Evolutionary conservation across 2,329 filamentous ascomycete genomes (phyloP).

Genomic region (Ilyonectria sp.): DNA sequence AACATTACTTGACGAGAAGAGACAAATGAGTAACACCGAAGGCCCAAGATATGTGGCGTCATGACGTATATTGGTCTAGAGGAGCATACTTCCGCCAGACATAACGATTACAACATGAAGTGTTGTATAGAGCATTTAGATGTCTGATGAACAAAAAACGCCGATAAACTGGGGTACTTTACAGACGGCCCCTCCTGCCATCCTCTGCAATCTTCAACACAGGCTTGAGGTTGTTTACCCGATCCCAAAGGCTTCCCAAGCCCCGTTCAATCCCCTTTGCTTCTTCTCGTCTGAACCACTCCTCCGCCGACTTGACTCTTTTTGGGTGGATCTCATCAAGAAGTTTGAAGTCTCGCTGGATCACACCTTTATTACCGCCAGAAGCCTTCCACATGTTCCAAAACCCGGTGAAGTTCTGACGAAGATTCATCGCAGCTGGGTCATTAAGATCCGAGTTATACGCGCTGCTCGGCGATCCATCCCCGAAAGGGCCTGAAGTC

Average conservation of each 20-base stretch:
- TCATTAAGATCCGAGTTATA: constrained; percentile 24
- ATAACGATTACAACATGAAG: not conserved
- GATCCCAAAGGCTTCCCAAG: constrained; percentile 18
- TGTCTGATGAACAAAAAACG: not conserved
- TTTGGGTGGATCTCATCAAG: constrained; percentile 34
- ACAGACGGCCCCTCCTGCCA: not conserved
- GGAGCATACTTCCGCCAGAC: not conserved
- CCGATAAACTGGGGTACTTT: not conserved
- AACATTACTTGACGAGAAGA: not conserved
- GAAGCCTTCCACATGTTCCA: constrained; percentile 33
- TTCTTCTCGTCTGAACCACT: constrained; percentile 29
- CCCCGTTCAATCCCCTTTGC: constrained; percentile 6
- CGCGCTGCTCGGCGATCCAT: not conserved
- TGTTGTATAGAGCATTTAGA: not conserved
- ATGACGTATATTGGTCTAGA: not conserved
- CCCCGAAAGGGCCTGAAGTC: constrained; percentile 7
- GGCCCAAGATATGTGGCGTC: not conserved
- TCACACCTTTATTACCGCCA: constrained; percentile 14
- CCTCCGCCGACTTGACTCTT: constrained; percentile 23
- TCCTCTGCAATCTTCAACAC: constrained; percentile 17
- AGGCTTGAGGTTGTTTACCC: constrained; percentile 16
- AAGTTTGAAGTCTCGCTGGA: constrained; percentile 26
- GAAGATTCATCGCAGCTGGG: constrained; percentile 17
- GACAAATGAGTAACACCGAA: not conserved
- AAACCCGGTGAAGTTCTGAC: constrained; percentile 32